A percentile compares a stretch with the other conserved stretches of the same genome.
These are phyloP conservation scores for Phaeotremella skinneri DNA, from an alignment of 768 basidiomycete species.

Conservation along the genomic window DNA sequence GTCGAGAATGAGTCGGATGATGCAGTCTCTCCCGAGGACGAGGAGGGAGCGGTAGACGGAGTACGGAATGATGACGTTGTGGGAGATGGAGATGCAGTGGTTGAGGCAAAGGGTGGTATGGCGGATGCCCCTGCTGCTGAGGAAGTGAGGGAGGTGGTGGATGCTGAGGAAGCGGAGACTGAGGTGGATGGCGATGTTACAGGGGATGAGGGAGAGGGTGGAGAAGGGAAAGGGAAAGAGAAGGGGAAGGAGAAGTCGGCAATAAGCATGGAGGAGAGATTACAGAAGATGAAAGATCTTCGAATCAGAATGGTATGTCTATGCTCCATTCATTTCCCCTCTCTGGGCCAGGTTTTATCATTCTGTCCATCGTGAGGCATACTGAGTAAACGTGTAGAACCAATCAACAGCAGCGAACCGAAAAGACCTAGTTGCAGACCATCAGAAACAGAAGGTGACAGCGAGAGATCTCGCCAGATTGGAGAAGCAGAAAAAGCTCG, in stretches of 20 bases:
- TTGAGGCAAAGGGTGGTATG: conserved; percentile 4
- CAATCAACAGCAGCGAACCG: conserved; percentile 79
- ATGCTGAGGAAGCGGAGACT: conserved; percentile 29
- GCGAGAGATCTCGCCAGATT: conserved; percentile 77
- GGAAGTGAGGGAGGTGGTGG: conserved; percentile 9
- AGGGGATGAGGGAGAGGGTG: conserved; percentile 38
- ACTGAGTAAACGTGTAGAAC: conserved; percentile 56
- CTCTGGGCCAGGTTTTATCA: too few relatives aligned
- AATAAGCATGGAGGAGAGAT: conserved; percentile 65
- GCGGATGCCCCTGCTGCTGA: conserved; percentile 1
- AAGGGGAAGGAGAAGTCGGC: conserved; percentile 13
- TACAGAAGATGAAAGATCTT: conserved; percentile 72
- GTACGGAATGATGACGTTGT: conserved; percentile 17
- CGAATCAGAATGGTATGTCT: conserved; percentile 73
- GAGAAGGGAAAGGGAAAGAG: conserved; percentile 13
- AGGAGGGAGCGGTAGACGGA: conserved; percentile 11
- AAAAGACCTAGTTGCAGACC: conserved; percentile 78
- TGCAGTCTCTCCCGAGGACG: background rate
- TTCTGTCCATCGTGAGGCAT: background rate
- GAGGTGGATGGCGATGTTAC: conserved; percentile 48
- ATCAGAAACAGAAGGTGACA: conserved; percentile 69
- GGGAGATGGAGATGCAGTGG: conserved; percentile 16
- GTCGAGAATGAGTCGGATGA: conserved; percentile 19
- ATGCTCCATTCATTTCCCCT: background rate
- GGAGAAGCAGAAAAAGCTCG: conserved; percentile 85